A percentile compares a stretch with the other conserved stretches of the same genome.
Evolutionary conservation across 1,284 basidiomycete species (phyloP).

Genomic region (Neotropicomus parvogracilis): DNA sequence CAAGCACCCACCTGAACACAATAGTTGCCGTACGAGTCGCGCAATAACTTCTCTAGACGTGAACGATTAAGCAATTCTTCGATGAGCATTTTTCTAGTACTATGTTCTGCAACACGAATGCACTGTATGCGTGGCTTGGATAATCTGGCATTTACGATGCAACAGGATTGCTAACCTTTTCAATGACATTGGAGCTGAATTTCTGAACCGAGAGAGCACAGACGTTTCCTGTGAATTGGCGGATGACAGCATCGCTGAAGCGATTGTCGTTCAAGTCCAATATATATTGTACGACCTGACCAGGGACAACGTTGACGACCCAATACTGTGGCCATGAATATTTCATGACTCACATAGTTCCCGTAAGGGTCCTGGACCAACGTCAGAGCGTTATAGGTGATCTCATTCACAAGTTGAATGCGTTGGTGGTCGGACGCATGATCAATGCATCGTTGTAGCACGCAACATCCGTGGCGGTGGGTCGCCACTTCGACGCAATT

Average conservation of each 20-base stretch:
- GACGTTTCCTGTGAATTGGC: slow-evolving; percentile 97
- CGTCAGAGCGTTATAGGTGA: slow-evolving; percentile 96
- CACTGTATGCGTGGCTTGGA: slow-evolving; percentile 54
- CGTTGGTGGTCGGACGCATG: slow-evolving; percentile 96
- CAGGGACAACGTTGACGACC: slow-evolving; percentile 3
- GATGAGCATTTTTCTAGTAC: slow-evolving; percentile 90
- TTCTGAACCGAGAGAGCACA: slow-evolving; percentile 98
- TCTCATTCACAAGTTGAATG: slow-evolving; percentile 96
- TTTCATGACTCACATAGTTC: slow-evolving; percentile 70
- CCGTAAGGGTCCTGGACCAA: slow-evolving; percentile 99
- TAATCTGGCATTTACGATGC: not conserved
- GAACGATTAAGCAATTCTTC: slow-evolving; percentile 94
- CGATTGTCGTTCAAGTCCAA: slow-evolving; percentile 97
- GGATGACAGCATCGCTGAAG: slow-evolving; percentile 96
- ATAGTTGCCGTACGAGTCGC: slow-evolving; percentile 94
- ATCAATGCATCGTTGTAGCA: slow-evolving; percentile 97
- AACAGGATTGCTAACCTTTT: slow-evolving; percentile 59
- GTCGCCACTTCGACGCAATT: slow-evolving; percentile 99
- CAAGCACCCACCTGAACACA: slow-evolving; percentile 70
- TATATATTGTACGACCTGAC: slow-evolving; percentile 91
- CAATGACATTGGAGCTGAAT: slow-evolving; percentile 94
- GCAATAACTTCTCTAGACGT: slow-evolving; percentile 90
- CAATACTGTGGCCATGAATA: not conserved
- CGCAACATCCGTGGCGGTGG: slow-evolving; percentile 98
- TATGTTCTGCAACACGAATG: slow-evolving; percentile 95